Base-by-base conservation (phyloP, 352 stramenopile genomes). In the Phytophthora citricola region DNA sequence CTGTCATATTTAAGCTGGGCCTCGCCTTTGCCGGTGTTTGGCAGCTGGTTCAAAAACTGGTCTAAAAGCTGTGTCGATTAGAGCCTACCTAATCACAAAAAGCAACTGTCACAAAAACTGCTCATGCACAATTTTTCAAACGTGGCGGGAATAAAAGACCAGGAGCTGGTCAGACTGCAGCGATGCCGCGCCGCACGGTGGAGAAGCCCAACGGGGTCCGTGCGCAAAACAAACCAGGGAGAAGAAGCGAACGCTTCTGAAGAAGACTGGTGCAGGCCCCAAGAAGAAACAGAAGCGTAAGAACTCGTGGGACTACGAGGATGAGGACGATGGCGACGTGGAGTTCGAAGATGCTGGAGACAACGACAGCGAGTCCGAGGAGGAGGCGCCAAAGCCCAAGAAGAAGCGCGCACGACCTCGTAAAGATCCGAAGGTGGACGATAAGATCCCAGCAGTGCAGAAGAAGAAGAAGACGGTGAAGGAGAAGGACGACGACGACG, bases 251-350 rank as follows among this genome's bases (percentile, higher is more conserved):
- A 49, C 20, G 1, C 54, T 52, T 2, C 1, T 44, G 26, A 58
- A 59, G 32, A 53, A 61, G 55, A 5, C 2, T 5, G 53, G 53
- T 27, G 31, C 32, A 1, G 20, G 5, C 1, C 24, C 48, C 17
- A 64, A 69, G 20, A 75, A 76, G 63, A 65, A 67, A 14, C 72
- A 73, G 56, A 44, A 40, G n/a, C 58, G 54, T 14, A 66, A 63
- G 41, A 70, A 56, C 17, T 73, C 57, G 7, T 58, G 49, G 63
- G 63, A 81, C 44, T 72, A 83, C 31, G 69, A 79, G 10, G 67
- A 78, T 32, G 64, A 29, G 5, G 15, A 71, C 40, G 63, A 73
- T 27, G 40, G 52, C 9, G 73, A 81, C 39, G 68, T 53, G 20
- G 69, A 68, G 14, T 65, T 68, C 22, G 40, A 68, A n/a, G 47